Base-by-base conservation (phyloP, 1,139 yeast species). In the Nakaseomyces sp. region DNA sequence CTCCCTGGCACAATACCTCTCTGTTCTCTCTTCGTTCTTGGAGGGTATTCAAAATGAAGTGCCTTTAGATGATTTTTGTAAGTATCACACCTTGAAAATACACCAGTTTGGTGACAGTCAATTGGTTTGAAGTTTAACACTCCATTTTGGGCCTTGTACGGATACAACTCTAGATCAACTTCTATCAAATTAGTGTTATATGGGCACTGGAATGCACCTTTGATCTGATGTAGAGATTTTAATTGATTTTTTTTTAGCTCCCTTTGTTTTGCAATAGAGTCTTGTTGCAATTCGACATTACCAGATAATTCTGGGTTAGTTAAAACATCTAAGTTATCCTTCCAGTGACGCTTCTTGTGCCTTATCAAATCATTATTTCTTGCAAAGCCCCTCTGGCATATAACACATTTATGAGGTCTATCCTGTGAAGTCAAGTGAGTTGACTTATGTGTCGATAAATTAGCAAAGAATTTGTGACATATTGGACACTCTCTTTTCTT, bases 1-100 rank as follows among this genome's bases (percentile, higher is more conserved):
- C 69, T 69, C 5, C 96, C 96, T 18, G 71, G 61, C 39, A 81
- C 84, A 43, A 76, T 73, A 16, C 67, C 66, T 51, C 96, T 72
- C 56, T 85, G 84, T 51, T 77, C 80, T 65, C 87, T 87, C 57
- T 80, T 79, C 6, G 95, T 87, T 4, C 95, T 95, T 38, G 74
- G 74, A 3, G 96, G 96, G 63, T 88, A 88, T 56, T 78, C 84
- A 63, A 88, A 88, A 62, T 88, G 96, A 51, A 88, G 73, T 3
- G 96, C 94, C 61, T 84, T 85, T 50, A 88, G 70, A 64, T 88
- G 96, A 64, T 87, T 88, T 60, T 88, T 88, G 67, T 78, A 88
- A 5, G 96, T 88, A 63, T 88, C 96, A 60, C 95, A 84, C 40
- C 96, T 73, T 16, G 88, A 77, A 56, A 88, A 88, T 32, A 83